phyloP scores from a whole-genome alignment of 345 rosid species.

The Boechera divaricarpa region DNA sequence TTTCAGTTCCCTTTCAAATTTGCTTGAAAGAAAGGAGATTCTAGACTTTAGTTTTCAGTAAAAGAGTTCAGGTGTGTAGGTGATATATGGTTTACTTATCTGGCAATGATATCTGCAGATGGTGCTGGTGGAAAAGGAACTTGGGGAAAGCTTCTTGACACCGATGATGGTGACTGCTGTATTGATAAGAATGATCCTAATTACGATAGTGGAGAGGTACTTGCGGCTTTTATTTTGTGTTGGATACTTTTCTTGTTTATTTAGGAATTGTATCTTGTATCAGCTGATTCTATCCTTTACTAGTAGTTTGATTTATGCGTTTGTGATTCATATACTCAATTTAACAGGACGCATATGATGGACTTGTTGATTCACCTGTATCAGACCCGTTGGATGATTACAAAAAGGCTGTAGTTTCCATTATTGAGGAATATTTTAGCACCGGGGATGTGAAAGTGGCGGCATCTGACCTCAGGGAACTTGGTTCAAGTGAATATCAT shows the following conservation, averaged over 20 bases:
- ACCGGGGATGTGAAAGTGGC: conserved; percentile 91
- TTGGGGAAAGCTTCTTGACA: conserved; percentile 97
- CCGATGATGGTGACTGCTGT: conserved; percentile 61
- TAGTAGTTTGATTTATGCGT: not conserved
- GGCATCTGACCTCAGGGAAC: conserved; percentile 93
- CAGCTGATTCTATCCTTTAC: conserved; percentile 4
- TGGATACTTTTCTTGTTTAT: not conserved
- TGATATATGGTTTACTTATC: conserved; percentile 20
- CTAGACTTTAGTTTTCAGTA: not conserved
- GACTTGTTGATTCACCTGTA: conserved; percentile 78
- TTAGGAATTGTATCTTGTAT: conserved; percentile 4
- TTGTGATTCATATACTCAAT: conserved; percentile 11
- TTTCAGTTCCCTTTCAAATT: not conserved
- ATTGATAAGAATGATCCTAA: conserved; percentile 94
- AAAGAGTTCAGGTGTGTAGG: conserved; percentile 1
- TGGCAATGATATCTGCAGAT: conserved; percentile 52
- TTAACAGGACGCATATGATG: conserved; percentile 82
- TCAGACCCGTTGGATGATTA: conserved; percentile 94
- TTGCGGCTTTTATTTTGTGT: conserved; percentile 10
- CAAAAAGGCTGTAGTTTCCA: conserved; percentile 85
- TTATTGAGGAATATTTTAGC: conserved; percentile 89
- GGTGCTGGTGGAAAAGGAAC: conserved; percentile 99
- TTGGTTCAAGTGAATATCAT: conserved; percentile 88
- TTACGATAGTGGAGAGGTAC: conserved; percentile 99
- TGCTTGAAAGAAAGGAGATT: not conserved